phyloP scores from a whole-genome alignment of 169 alveolate species.

The Eimeria sp. region DNA sequence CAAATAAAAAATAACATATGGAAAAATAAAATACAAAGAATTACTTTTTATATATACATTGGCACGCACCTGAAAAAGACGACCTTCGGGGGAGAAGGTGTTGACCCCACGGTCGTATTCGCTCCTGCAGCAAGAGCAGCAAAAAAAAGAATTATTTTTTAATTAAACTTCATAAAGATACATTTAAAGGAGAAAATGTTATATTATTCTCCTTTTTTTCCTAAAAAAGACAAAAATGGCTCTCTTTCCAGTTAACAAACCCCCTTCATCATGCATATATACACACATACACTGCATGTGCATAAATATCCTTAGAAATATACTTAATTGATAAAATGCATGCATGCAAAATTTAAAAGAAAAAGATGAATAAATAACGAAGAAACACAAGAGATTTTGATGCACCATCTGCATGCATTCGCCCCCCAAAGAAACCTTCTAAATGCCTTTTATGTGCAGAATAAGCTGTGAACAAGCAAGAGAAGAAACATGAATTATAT shows the following conservation, averaged over 20 bases:
- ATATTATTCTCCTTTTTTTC: too few relatives aligned
- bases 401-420: too few relatives aligned
- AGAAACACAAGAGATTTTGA: too few relatives aligned
- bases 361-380: too few relatives aligned
- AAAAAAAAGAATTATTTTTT: neutral
- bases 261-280: neutral
- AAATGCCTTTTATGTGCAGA: too few relatives aligned
- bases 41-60: slow-evolving; percentile 95
- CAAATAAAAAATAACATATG: neutral
- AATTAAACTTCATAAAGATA: too few relatives aligned
- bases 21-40: neutral
- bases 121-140: slow-evolving; percentile 84
- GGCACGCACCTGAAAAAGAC: slow-evolving; percentile 98
- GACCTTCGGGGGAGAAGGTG: slow-evolving; percentile 99
- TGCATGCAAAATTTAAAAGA: neutral
- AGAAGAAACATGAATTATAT: neutral
- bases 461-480: too few relatives aligned
- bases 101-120: slow-evolving; percentile 99
- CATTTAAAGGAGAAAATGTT: too few relatives aligned
- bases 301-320: too few relatives aligned
- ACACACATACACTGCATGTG: neutral
- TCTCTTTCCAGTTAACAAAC: too few relatives aligned
- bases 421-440: too few relatives aligned
- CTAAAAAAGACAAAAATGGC: too few relatives aligned
- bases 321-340: neutral